Evolutionary conservation across 495 filamentous ascomycete species (phyloP), one percentile per base, ranked within the genome.

Genomic region (Aspergillus haitiensis): DNA sequence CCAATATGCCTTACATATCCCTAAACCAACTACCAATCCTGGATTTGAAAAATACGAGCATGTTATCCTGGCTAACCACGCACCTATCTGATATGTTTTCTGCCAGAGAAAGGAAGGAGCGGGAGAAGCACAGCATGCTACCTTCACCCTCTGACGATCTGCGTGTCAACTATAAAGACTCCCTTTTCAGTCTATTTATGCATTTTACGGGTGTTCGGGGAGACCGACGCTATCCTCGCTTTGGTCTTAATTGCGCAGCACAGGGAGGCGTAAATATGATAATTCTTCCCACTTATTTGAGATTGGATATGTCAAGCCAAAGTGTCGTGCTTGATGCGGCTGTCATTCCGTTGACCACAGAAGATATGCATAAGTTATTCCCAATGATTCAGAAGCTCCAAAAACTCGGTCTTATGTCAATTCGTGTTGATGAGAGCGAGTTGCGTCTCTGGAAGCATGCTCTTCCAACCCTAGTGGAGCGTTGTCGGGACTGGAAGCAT

Each of bases 401-500:
- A 18, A 13, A 48, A 0, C 12, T 10, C 12, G 18, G 45, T 7
- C 4, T 27, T 11, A 13, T 10, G 45, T 6, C n/a, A 13, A 27
- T 48, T 34, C 13, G 9, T 4, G 70, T 80, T 11, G 63, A 71
- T 31, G 69, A 78, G 27, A 72, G 64, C 11, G 82, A 84, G 66
- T 59, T 82, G 7, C 39, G 33, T 10, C 71, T 81, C 11, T 86
- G 81, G 84, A 83, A 81, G 64, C 58, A 70, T 27, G 50, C 70
- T 1, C 59, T 85, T 11, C 74, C 82, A 1, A 76, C 77, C 4
- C 67, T 78, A 34, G 77, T 72, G 7, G 84, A 86, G 64, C 74
- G 84, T 6, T 86, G 82, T 56, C 72, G 84, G 15, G 75, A 70
- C 8, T 86, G 80, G 79, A 58, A 64, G 2, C 84, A 86, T 55